Conservation (phyloP, 805 yeast genomes). For the Candida nonsorbophila region DNA sequence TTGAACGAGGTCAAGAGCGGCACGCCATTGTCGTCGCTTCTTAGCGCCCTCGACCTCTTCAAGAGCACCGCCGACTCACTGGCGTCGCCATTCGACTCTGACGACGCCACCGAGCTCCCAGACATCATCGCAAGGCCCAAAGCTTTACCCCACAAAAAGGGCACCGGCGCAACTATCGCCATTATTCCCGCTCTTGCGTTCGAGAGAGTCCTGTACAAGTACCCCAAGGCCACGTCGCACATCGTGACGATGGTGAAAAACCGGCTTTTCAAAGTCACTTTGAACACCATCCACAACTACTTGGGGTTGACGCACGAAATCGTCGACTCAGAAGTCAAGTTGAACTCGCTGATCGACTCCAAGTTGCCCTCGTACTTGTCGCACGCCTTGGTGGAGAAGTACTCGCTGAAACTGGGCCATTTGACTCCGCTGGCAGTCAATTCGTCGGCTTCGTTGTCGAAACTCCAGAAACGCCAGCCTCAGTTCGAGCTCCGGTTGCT, state of each 20-base stretch:
- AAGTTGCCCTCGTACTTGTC: constrained; percentile 59
- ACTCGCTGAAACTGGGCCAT: constrained; percentile 10
- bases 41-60: constrained; percentile 74
- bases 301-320: constrained; percentile 81
- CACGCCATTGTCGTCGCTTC: constrained; percentile 76
- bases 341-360: constrained; percentile 41
- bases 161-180: constrained; percentile 75
- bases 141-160: constrained; percentile 5
- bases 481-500: constrained; percentile 2
- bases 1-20: constrained; percentile 80
- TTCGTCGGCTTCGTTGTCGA: constrained; percentile 2
- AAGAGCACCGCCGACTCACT: too few relatives aligned
- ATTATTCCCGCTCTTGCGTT: constrained; percentile 87
- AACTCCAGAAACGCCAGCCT: constrained; percentile 5
- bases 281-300: constrained; percentile 84
- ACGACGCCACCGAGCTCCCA: constrained; percentile 13
- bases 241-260: constrained; percentile 90
- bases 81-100: constrained; percentile 5
- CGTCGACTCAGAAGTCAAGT: constrained; percentile 62
- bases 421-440: neutral
- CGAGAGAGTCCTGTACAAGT: constrained; percentile 59
- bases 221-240: constrained; percentile 88
- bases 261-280: constrained; percentile 82
- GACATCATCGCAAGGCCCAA: constrained; percentile 69
- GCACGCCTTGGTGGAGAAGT: constrained; percentile 48